Percentiles rank a stretch among this genome's conserved stretches.
Evolutionary conservation across 1,139 yeast genomes (phyloP).

Genomic region (Kluyveromyces marxianus): DNA sequence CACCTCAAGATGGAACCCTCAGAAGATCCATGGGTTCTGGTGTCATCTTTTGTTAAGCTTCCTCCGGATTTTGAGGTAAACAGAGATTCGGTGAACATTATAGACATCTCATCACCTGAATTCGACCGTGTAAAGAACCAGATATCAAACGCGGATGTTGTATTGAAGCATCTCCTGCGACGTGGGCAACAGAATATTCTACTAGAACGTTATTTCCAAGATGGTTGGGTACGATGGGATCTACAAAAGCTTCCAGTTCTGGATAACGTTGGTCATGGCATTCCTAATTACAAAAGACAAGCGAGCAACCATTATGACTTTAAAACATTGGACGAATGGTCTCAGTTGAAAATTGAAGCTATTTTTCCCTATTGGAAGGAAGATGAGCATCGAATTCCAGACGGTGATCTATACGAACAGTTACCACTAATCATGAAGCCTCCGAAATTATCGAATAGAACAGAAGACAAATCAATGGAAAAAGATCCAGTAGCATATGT

Average conservation of each 20-base stretch:
- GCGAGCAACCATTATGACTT: background rate
- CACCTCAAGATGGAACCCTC: no score
- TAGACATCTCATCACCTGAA: conserved; percentile 1
- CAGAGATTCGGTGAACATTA: background rate
- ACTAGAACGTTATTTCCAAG: conserved; percentile 7
- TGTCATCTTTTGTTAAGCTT: conserved; percentile 6
- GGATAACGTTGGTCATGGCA: background rate
- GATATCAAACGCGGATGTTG: background rate
- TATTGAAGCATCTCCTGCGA: conserved; percentile 5
- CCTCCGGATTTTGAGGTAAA: conserved; percentile 3
- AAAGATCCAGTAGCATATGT: conserved; percentile 18
- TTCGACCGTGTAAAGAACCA: background rate
- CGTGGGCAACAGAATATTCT: background rate
- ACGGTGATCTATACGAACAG: conserved; percentile 4
- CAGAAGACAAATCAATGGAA: background rate
- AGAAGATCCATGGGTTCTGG: conserved; percentile 1
- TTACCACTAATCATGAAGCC: conserved; percentile 17
- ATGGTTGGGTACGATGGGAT: conserved; percentile 6
- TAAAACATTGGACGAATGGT: conserved; percentile 11
- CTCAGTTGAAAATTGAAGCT: conserved; percentile 9
- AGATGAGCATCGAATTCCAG: conserved; percentile 3
- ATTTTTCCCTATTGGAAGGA: conserved; percentile 18
- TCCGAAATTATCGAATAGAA: conserved; percentile 6
- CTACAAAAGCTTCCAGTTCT: background rate
- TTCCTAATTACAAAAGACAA: conserved; percentile 1